phyloP scores from a whole-genome alignment of 768 basidiomycete species.

The Calocybe indica region DNA sequence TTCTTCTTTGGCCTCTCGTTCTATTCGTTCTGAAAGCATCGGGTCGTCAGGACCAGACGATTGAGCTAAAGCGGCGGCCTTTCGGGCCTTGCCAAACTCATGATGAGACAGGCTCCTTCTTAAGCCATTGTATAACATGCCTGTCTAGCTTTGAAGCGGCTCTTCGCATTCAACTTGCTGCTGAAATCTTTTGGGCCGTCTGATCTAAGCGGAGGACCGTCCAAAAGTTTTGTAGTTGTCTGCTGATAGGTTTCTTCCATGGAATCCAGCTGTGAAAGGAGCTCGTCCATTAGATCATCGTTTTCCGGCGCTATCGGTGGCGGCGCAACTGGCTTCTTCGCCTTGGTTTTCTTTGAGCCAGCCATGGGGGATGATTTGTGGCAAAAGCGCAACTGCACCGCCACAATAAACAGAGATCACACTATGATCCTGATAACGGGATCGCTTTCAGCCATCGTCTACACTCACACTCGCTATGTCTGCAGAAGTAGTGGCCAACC shows the following conservation, averaged over 20 bases:
- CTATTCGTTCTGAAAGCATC: conserved; percentile 51
- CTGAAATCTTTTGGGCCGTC: conserved; percentile 25
- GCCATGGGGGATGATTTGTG: conserved; percentile 27
- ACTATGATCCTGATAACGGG: neutral
- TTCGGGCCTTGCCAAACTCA: conserved; percentile 49
- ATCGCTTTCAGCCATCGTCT: neutral
- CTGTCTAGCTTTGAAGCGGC: conserved; percentile 67
- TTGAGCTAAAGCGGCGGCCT: conserved; percentile 59
- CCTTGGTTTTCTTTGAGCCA: conserved; percentile 51
- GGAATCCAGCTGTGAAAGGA: conserved; percentile 72
- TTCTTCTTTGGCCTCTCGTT: conserved; percentile 65
- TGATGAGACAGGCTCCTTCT: too few species aligned
- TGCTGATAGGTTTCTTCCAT: conserved; percentile 25
- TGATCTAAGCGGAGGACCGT: conserved; percentile 42
- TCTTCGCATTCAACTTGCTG: conserved; percentile 51
- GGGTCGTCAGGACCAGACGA: conserved; percentile 46
- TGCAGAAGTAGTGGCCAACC: conserved; percentile 16
- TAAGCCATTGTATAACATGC: conserved; percentile 24
- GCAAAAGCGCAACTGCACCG: conserved; percentile 4
- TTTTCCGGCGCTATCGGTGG: conserved; percentile 34
- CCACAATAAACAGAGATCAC: conserved; percentile 8
- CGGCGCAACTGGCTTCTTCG: conserved; percentile 38
- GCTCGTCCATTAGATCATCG: conserved; percentile 65
- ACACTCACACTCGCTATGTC: neutral
- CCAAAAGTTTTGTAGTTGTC: neutral